Conservation (phyloP, 805 yeast genomes). For the Teunomyces aglyptinius region DNA sequence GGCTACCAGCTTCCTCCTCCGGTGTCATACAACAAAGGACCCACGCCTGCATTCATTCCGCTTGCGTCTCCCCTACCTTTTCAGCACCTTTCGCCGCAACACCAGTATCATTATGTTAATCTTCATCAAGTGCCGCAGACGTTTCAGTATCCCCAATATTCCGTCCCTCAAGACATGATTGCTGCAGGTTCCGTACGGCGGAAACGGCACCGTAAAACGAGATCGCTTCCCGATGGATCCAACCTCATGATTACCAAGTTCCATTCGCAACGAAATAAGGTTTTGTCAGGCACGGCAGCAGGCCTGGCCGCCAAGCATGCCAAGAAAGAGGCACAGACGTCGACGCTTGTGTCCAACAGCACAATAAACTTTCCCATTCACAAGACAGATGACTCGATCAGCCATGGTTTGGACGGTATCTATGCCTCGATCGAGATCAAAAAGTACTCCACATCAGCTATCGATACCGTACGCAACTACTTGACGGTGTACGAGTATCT, state of each 20-base stretch:
- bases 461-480: slow-evolving; percentile 62
- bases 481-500: slow-evolving; percentile 71
- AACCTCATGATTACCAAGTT: neutral
- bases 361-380: slow-evolving; percentile 13
- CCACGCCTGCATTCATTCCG: neutral
- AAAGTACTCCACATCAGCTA: slow-evolving; percentile 66
- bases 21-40: neutral
- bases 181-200: neutral
- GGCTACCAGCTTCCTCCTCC: slow-evolving; percentile 1
- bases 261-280: neutral
- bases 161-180: neutral
- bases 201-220: neutral
- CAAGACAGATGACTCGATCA: neutral
- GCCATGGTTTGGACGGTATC: neutral
- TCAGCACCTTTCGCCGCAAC: neutral
- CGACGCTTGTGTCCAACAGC: slow-evolving; percentile 6
- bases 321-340: slow-evolving; percentile 4
- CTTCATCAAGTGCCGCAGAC: neutral
- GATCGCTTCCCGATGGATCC: neutral
- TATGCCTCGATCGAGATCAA: slow-evolving; percentile 22
- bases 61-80: neutral
- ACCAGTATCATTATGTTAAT: slow-evolving; percentile 1
- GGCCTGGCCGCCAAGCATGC: neutral
- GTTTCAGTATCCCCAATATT: slow-evolving; percentile 1
- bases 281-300: neutral